These are phyloP conservation scores for Ceratopteris richardii DNA, from an alignment of 75 land plant genomes.

Conservation along the genomic window DNA sequence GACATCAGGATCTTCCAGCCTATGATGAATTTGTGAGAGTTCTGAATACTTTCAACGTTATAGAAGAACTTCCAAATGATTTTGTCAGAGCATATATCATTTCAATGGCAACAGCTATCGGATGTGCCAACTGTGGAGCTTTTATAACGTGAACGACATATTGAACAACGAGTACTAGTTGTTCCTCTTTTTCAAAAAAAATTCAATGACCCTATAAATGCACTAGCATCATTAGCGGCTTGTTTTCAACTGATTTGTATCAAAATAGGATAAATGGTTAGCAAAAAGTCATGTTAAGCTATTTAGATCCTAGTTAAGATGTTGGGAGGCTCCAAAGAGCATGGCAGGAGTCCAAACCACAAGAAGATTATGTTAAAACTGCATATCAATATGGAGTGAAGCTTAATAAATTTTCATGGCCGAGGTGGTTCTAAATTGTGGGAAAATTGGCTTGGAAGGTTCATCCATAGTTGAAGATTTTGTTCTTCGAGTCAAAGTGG, in stretches of 20 bases:
- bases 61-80: conserved; percentile 70
- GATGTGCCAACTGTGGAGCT: conserved; percentile 87
- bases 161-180: too few species aligned
- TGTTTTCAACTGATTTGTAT: conserved; percentile 84
- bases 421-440: conserved; percentile 90
- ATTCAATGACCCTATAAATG: conserved; percentile 71
- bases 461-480: too few species aligned
- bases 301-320: conserved; percentile 92
- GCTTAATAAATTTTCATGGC: conserved; percentile 94
- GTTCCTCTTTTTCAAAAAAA: too few species aligned
- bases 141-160: too few species aligned
- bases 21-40: conserved; percentile 79
- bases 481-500: too few species aligned
- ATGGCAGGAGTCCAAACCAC: conserved; percentile 73
- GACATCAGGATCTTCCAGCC: conserved; percentile 77
- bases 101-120: conserved; percentile 88
- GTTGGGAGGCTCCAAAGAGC: conserved; percentile 87
- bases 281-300: conserved; percentile 93
- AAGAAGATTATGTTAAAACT: conserved; percentile 71
- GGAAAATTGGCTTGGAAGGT: conserved; percentile 88
- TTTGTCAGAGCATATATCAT: conserved; percentile 87
- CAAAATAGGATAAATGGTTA: conserved; percentile 73
- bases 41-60: conserved; percentile 64
- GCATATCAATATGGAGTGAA: conserved; percentile 77
- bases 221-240: conserved; percentile 68